Conservation (phyloP, 2,329 filamentous ascomycete genomes). For the Colletotrichum aenigma region DNA sequence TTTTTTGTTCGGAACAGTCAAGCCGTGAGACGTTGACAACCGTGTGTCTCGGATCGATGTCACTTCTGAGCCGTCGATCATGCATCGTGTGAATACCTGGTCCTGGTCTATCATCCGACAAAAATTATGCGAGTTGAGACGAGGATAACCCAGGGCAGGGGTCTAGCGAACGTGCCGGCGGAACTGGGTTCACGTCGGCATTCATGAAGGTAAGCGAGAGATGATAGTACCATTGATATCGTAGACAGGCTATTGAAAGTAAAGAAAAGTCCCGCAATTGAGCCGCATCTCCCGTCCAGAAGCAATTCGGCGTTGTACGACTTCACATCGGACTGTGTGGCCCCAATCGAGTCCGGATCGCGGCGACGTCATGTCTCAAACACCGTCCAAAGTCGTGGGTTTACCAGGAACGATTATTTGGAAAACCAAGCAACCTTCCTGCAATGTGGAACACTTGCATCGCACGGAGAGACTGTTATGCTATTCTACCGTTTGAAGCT, state of each 20-base stretch:
- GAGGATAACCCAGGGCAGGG: neutral
- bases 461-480: neutral
- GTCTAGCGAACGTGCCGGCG: neutral
- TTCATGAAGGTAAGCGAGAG: neutral
- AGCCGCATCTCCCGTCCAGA: neutral
- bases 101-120: constrained; percentile 6
- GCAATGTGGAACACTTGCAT: neutral
- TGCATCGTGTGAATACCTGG: neutral
- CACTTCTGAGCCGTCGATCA: neutral
- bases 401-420: neutral
- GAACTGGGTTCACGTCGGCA: neutral
- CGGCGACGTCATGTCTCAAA: neutral
- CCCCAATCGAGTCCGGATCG: neutral
- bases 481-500: neutral
- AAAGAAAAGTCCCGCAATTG: neutral
- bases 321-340: neutral
- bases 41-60: neutral
- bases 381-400: neutral
- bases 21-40: constrained; percentile 18
- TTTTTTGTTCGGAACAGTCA: constrained; percentile 1
- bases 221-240: neutral
- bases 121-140: neutral
- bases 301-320: neutral
- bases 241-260: neutral
- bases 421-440: neutral